Base-by-base conservation (phyloP, 352 stramenopile species). In the Phytophthora melonis region DNA sequence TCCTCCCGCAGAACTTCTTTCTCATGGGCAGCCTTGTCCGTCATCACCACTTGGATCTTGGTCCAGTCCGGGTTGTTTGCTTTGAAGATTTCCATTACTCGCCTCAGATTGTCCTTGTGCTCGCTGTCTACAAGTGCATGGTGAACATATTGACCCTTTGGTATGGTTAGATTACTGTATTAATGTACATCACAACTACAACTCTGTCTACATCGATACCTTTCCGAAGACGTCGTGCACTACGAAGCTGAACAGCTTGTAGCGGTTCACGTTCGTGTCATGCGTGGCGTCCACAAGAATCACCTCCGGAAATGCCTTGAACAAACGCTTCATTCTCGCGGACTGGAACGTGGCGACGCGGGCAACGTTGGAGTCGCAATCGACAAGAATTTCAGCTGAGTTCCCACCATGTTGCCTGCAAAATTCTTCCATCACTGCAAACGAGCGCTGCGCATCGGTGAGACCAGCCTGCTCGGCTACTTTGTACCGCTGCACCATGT, bases 81-180 rank as follows among this genome's bases (percentile, higher is more conserved):
- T 14, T 69, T 63, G 36, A 77, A 77, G 5, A 56, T 69, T 10
- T 70, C 32, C 9, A 73, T 4, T 0, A 58, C 52, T 2, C 19
- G 41, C 1, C 23, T 9, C 32, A 70, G 13, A 21, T 73, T 74
- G 1, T 23, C 52, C 14, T 66, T 69, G 1, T 63, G 9, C 7
- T 68, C 68, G 3, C 27, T 77, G n/a, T 58, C 58, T 27, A 77
- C 70, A 43, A 73, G 47, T 5, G 70, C 47, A 36, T 72, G 64
- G 21, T 66, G 55, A 25, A 70, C 32, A 27, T 69, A 73, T 62
- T 73, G 52, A 36, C 49, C 58, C 47, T 71, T 4, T 8, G 11
- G 1, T 21, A 9, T 49, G 2, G 18, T 61, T 49, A 52, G 36
- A 55, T 58, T 49, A 39, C 9, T 45, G 21, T 59, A 62, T 64